phyloP scores from a whole-genome alignment of 2,329 filamentous ascomycete genomes.

The Beauveria brongniartii region DNA sequence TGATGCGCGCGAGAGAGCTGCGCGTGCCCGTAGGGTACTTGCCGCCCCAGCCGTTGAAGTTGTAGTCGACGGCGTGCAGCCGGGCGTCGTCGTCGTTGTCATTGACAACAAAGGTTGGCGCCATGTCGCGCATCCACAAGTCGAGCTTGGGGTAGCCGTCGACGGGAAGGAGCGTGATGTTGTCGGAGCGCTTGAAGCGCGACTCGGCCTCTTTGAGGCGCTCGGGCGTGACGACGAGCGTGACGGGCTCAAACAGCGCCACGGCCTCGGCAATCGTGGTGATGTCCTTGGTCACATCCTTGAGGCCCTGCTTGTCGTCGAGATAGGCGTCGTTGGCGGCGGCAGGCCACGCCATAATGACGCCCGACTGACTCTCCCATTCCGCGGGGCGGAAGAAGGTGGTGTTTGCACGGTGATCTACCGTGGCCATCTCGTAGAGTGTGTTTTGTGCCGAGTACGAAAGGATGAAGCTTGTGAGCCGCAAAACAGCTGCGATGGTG shows the following conservation, averaged over 20 bases:
- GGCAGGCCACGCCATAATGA: conserved; percentile 11
- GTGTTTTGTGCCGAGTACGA: background rate
- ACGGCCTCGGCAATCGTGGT: conserved; percentile 19
- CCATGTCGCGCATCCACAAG: conserved; percentile 24
- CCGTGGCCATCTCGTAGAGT: background rate
- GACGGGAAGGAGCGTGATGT: conserved; percentile 11
- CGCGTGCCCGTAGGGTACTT: conserved; percentile 14
- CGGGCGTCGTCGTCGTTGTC: background rate
- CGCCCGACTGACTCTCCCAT: conserved; percentile 7
- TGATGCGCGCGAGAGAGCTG: conserved; percentile 11
- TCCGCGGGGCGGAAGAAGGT: conserved; percentile 5
- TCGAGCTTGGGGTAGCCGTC: conserved; percentile 13
- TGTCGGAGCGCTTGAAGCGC: conserved; percentile 2
- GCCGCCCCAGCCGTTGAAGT: conserved; percentile 24
- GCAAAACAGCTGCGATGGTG: background rate
- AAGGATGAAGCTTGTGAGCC: background rate
- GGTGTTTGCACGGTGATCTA: background rate
- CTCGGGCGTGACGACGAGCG: conserved; percentile 15
- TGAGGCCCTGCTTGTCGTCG: conserved; percentile 7
- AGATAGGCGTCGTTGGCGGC: conserved; percentile 8
- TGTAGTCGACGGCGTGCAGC: conserved; percentile 17
- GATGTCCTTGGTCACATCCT: conserved; percentile 17
- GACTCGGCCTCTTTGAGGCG: conserved; percentile 12
- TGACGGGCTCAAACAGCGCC: conserved; percentile 20
- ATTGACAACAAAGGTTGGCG: conserved; percentile 17